Evolutionary conservation across 2,329 filamentous ascomycete genomes (phyloP).

Genomic region (Fusarium marasasianum): DNA sequence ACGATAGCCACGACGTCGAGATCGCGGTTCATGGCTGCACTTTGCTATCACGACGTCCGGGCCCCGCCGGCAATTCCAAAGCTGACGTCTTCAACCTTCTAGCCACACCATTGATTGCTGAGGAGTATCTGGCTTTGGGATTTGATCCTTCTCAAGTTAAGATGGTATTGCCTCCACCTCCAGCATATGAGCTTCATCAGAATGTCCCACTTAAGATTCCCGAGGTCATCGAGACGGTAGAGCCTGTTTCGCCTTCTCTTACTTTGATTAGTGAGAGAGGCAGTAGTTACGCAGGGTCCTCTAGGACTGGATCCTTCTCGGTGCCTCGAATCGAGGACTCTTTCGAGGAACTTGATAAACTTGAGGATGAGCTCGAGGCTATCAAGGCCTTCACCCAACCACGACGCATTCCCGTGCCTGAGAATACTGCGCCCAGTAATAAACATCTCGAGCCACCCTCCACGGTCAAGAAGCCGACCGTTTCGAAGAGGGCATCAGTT

Average conservation of each 20-base stretch:
- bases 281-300: conserved; percentile 48
- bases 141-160: conserved; percentile 29
- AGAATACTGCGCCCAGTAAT: conserved; percentile 15
- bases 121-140: conserved; percentile 29
- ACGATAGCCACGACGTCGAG: conserved; percentile 20
- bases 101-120: conserved; percentile 54
- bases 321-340: conserved; percentile 70
- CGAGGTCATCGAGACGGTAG: conserved; percentile 44
- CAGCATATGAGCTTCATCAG: conserved; percentile 35
- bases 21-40: conserved; percentile 62
- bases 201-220: conserved; percentile 43
- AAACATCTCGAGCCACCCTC: conserved; percentile 33
- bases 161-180: conserved; percentile 42
- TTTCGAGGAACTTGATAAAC: conserved; percentile 67
- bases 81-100: conserved; percentile 58
- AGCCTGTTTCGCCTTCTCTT: conserved; percentile 48
- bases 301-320: conserved; percentile 45
- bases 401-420: conserved; percentile 46
- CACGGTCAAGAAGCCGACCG: conserved; percentile 11
- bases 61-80: conserved; percentile 29
- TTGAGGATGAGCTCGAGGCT: conserved; percentile 70
- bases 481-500: conserved; percentile 43
- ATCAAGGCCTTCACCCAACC: conserved; percentile 53
- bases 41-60: conserved; percentile 53
- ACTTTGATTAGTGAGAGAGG: conserved; percentile 45